These are phyloP conservation scores for Leccinum variicolor DNA, from an alignment of 768 basidiomycete species.

Conservation along the genomic window DNA sequence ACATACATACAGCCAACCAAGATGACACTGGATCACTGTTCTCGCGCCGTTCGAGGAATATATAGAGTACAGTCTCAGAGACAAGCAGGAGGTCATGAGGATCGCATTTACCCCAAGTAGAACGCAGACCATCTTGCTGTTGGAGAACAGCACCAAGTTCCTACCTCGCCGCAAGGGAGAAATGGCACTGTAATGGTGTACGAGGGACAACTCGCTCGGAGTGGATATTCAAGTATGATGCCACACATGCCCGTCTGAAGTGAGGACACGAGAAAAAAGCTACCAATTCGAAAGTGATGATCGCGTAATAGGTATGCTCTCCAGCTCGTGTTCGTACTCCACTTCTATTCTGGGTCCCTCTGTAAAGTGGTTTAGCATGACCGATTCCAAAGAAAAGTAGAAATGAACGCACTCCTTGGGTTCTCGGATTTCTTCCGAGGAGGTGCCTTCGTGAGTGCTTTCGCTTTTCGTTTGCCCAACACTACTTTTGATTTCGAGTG, in stretches of 20 bases:
- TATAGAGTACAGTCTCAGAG: too few relatives aligned
- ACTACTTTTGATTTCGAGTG: conserved; percentile 41
- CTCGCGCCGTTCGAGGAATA: neutral
- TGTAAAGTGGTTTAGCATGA: conserved; percentile 27
- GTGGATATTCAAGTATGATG: neutral
- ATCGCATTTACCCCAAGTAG: neutral
- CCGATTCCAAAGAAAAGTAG: neutral
- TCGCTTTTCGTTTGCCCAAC: conserved; percentile 69
- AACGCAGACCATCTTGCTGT: neutral
- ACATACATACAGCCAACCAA: neutral
- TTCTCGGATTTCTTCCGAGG: conserved; percentile 56
- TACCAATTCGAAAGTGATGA: conserved; percentile 56
- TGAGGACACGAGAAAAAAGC: conserved; percentile 2
- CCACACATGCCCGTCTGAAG: neutral
- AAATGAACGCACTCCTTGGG: conserved; percentile 52
- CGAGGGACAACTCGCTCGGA: neutral
- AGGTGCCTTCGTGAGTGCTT: conserved; percentile 37
- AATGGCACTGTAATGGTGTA: neutral
- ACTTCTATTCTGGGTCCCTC: conserved; percentile 86
- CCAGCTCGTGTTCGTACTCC: conserved; percentile 94
- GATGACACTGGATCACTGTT: neutral
- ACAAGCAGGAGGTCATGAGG: neutral
- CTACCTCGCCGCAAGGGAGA: neutral
- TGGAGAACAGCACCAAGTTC: neutral
- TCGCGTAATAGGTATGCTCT: conserved; percentile 55